These are phyloP conservation scores for Talaromyces sp. DNA, from an alignment of 2,329 filamentous ascomycete species.

Conservation along the genomic window DNA sequence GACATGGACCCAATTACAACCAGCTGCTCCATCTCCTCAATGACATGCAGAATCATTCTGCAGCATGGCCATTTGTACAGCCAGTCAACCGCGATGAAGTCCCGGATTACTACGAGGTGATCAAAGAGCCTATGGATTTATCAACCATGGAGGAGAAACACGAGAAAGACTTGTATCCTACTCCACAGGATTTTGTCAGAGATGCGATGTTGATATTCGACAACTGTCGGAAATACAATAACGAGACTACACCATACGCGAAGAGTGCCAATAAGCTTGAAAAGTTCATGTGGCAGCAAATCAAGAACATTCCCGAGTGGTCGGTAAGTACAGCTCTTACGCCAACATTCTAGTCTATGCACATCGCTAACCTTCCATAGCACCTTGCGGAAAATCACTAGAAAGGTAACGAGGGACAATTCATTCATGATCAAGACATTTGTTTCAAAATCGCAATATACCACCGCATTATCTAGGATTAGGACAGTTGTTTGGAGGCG, in stretches of 20 bases:
- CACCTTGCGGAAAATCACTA: conserved; percentile 35
- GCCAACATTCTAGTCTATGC: neutral
- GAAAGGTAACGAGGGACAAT: neutral
- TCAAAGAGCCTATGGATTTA: conserved; percentile 96
- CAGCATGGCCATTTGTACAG: conserved; percentile 90
- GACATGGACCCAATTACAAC: conserved; percentile 94
- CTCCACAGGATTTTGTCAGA: conserved; percentile 85
- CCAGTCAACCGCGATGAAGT: conserved; percentile 96
- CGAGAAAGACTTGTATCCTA: conserved; percentile 86
- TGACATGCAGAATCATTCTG: conserved; percentile 88
- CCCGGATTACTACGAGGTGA: conserved; percentile 97
- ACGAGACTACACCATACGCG: conserved; percentile 88
- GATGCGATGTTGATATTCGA: conserved; percentile 88
- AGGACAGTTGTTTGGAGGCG: neutral
- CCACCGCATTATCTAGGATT: neutral
- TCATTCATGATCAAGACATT: conserved; percentile 3
- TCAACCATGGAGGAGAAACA: conserved; percentile 94
- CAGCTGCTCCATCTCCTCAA: conserved; percentile 89
- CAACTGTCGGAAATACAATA: conserved; percentile 96
- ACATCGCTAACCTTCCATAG: conserved; percentile 25
- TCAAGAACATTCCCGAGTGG: conserved; percentile 92
- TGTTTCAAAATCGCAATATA: conserved; percentile 10
- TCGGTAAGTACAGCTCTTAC: conserved; percentile 49
- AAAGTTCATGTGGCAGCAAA: conserved; percentile 93
- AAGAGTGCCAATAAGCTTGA: conserved; percentile 92